These are phyloP conservation scores for Rosa persica DNA, from an alignment of 306 rosid genomes.

Conservation along the genomic window DNA sequence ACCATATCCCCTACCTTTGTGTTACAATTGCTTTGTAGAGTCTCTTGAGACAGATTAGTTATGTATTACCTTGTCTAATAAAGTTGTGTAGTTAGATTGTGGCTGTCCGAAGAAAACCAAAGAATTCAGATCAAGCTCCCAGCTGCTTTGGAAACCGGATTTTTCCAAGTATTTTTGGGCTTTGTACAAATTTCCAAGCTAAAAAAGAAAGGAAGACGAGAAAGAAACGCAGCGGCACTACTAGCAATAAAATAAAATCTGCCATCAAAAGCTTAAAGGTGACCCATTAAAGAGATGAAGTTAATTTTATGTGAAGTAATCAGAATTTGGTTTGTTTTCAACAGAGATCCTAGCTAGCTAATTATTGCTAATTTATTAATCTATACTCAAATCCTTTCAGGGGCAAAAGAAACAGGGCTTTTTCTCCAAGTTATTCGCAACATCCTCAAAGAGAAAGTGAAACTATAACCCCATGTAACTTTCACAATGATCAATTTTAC, in stretches of 20 bases:
- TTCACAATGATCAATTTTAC: neutral
- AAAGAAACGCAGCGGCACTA: conserved; percentile 13
- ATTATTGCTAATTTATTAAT: neutral
- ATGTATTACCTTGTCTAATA: neutral
- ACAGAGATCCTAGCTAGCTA: neutral
- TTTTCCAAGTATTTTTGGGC: conserved; percentile 40
- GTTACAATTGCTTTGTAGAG: neutral
- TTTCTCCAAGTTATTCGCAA: neutral
- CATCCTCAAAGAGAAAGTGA: conserved; percentile 19
- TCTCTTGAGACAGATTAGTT: neutral
- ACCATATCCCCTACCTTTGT: neutral
- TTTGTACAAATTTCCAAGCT: conserved; percentile 23
- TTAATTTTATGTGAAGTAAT: neutral
- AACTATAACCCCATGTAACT: neutral
- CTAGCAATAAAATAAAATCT: conserved; percentile 9
- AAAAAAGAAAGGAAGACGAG: conserved; percentile 33
- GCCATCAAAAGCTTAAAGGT: conserved; percentile 31
- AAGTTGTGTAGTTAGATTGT: conserved; percentile 25
- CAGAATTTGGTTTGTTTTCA: neutral
- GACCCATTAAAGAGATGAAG: neutral
- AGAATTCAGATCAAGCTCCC: conserved; percentile 18
- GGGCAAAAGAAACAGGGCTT: conserved; percentile 15
- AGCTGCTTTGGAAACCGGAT: conserved; percentile 47
- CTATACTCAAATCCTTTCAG: conserved; percentile 15
- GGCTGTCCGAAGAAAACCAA: conserved; percentile 30